Evolutionary conservation across 1,139 yeast species (phyloP).

Genomic region (Yamadazyma atlantica): DNA sequence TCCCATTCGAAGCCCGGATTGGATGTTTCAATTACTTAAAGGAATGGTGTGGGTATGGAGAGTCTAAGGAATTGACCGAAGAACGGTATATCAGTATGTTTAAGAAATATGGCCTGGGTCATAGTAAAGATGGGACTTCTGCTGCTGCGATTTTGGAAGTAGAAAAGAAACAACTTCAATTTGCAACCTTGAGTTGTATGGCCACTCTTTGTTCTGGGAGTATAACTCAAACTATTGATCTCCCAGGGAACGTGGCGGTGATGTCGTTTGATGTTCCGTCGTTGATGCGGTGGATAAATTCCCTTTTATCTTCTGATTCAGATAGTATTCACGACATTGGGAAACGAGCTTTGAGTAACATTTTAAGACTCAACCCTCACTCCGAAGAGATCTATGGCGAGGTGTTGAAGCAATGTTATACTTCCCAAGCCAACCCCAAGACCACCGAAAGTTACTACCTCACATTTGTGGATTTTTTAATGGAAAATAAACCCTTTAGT

Average conservation of each 20-base stretch:
- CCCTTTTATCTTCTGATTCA: constrained; percentile 59
- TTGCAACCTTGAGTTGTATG: constrained; percentile 79
- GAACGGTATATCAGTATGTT: constrained; percentile 70
- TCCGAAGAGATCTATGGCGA: constrained; percentile 59
- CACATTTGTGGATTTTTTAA: constrained; percentile 63
- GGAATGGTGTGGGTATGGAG: constrained; percentile 95
- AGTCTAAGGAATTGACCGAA: constrained; percentile 54
- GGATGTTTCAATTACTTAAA: constrained; percentile 79
- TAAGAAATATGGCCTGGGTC: constrained; percentile 37
- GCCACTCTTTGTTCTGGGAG: constrained; percentile 73
- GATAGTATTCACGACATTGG: constrained; percentile 68
- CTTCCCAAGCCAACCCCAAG: constrained; percentile 48
- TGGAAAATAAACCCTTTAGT: constrained; percentile 36
- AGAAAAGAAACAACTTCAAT: constrained; percentile 70
- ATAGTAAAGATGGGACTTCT: constrained; percentile 48
- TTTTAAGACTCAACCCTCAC: constrained; percentile 60
- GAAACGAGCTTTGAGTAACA: constrained; percentile 65
- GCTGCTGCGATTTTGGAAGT: constrained; percentile 80
- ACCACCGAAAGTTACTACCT: constrained; percentile 69
- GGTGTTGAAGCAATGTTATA: constrained; percentile 68
- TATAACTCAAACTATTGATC: constrained; percentile 50
- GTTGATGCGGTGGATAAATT: constrained; percentile 75
- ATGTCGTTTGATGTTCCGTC: constrained; percentile 71
- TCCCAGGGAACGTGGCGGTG: constrained; percentile 42
- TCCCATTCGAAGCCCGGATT: constrained; percentile 84